A percentile compares a stretch with the other conserved stretches of the same genome.
phyloP scores from a whole-genome alignment of 768 basidiomycete genomes.

The Calocybe gangraenosa region DNA sequence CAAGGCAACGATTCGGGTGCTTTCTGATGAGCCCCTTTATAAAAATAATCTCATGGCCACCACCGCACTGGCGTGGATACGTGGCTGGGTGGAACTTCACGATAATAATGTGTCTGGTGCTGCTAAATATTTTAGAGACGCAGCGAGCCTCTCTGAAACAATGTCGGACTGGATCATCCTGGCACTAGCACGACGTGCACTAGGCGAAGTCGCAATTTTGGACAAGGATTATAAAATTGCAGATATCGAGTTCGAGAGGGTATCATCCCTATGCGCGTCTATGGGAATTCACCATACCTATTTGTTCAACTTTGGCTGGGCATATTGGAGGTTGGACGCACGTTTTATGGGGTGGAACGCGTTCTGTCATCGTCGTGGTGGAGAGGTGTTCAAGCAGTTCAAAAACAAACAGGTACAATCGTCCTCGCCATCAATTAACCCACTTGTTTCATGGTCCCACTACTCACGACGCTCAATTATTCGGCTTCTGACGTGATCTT shows the following conservation, averaged over 20 bases:
- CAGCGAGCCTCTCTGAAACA: not conserved
- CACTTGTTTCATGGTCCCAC: no score
- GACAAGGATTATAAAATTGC: conserved; percentile 1
- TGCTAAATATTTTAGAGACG: not conserved
- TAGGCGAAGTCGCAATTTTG: not conserved
- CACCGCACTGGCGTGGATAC: not conserved
- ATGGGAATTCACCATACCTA: not conserved
- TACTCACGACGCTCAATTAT: no score
- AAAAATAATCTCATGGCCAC: not conserved
- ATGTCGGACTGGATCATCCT: not conserved
- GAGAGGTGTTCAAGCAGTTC: no score
- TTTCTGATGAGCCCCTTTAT: no score
- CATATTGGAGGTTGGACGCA: conserved; percentile 7
- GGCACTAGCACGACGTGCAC: conserved; percentile 1
- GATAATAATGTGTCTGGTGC: not conserved
- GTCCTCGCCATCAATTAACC: no score
- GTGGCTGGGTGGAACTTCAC: conserved; percentile 3
- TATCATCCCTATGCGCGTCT: not conserved
- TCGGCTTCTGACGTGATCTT: no score
- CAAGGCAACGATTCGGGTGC: no score
- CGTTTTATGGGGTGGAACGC: not conserved
- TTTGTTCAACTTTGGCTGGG: not conserved
- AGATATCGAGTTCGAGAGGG: not conserved
- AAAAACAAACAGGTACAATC: no score
- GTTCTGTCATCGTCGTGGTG: not conserved